Percentiles rank a stretch among this genome's conserved stretches.
phyloP scores from a whole-genome alignment of 371 early-diverging fungal genomes.

The Mortierella sp. region DNA sequence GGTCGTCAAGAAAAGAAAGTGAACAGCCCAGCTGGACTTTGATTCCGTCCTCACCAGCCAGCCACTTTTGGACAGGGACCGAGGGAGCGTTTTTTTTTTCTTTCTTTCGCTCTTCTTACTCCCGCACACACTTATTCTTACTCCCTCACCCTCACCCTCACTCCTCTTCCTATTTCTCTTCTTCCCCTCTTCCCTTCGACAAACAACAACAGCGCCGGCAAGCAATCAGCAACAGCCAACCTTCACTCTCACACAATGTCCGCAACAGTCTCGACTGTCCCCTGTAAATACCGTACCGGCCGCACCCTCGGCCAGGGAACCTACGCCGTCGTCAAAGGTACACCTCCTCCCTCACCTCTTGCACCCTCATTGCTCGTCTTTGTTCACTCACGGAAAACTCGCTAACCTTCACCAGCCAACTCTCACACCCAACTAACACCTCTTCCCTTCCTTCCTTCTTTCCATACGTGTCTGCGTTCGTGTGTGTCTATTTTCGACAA shows the following conservation, averaged over 20 bases:
- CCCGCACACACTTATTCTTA: background rate
- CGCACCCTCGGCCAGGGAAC: conserved; percentile 77
- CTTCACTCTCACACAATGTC: conserved; percentile 31
- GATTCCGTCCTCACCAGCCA: background rate
- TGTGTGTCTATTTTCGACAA: background rate
- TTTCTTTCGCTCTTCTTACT: background rate
- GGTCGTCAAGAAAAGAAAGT: background rate
- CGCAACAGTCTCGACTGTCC: conserved; percentile 60
- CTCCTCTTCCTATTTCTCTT: background rate
- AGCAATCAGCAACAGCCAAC: background rate
- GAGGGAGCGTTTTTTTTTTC: background rate
- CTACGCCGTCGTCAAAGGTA: conserved; percentile 82
- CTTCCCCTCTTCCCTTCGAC: background rate
- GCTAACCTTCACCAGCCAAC: background rate
- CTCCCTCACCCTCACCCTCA: background rate
- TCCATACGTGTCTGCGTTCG: background rate
- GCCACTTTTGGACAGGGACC: background rate
- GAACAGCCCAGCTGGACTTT: conserved; percentile 11
- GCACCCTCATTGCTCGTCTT: background rate
- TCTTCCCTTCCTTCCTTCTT: background rate
- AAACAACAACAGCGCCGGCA: background rate
- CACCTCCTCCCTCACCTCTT: conserved; percentile 4
- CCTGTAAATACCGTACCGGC: conserved; percentile 82
- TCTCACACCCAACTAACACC: background rate
- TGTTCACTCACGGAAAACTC: background rate